These are phyloP conservation scores for Aureobasidium pullulans DNA, from an alignment of 2,329 filamentous ascomycete genomes.

Conservation along the genomic window DNA sequence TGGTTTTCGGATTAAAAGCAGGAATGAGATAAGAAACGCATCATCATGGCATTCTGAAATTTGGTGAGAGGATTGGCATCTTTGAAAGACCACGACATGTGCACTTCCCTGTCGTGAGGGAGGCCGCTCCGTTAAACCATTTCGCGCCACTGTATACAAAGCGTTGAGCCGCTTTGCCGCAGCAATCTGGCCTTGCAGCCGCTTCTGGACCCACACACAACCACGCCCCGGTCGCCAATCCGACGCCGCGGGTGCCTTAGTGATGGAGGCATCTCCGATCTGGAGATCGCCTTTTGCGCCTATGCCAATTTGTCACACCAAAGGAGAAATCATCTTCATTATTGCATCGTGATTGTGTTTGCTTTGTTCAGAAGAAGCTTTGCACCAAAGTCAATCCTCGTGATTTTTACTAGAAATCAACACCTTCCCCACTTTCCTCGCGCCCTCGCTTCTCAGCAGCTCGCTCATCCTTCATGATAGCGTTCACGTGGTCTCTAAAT, in stretches of 20 bases:
- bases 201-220: neutral
- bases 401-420: conserved; percentile 52
- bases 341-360: neutral
- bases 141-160: neutral
- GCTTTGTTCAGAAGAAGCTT: too few species aligned
- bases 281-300: too few species aligned
- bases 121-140: neutral
- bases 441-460: conserved; percentile 44
- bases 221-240: neutral
- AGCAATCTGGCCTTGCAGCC: neutral
- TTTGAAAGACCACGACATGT: neutral
- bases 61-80: neutral
- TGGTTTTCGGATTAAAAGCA: neutral
- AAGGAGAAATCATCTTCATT: too few species aligned
- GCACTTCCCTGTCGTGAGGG: neutral
- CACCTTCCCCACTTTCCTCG: conserved; percentile 45
- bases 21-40: neutral
- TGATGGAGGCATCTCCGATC: too few species aligned
- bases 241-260: neutral
- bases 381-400: neutral
- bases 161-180: conserved; percentile 8
- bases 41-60: conserved; percentile 1
- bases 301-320: too few species aligned
- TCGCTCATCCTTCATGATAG: conserved; percentile 67
- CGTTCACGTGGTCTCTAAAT: conserved; percentile 74